A percentile compares a stretch with the other conserved stretches of the same genome.
Evolutionary conservation across 192 early-diverging fungal species (phyloP).

Genomic region (Dimargaris verticillata): DNA sequence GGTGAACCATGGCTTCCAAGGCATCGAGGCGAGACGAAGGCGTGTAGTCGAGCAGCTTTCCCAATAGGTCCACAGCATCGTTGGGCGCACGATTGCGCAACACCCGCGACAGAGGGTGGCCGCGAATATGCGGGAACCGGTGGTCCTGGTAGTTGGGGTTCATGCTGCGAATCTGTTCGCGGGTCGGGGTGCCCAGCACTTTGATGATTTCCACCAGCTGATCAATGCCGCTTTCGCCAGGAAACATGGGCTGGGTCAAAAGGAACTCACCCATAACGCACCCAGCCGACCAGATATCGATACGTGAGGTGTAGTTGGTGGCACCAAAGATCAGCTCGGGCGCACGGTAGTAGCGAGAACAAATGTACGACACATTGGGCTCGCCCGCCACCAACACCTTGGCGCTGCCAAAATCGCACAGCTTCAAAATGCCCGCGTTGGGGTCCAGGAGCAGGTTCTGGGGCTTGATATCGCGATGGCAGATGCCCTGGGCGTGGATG

Average conservation of each 20-base stretch:
- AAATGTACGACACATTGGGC: slow-evolving; percentile 97
- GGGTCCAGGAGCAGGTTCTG: slow-evolving; percentile 93
- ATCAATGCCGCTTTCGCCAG: slow-evolving; percentile 92
- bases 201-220: slow-evolving; percentile 99
- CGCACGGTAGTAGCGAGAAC: slow-evolving; percentile 93
- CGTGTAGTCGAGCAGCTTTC: slow-evolving; percentile 79
- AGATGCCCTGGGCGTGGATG: slow-evolving; percentile 91
- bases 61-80: slow-evolving; percentile 78
- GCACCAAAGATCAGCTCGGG: slow-evolving; percentile 95
- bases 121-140: slow-evolving; percentile 95
- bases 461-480: slow-evolving; percentile 98
- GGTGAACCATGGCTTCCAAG: slow-evolving; percentile 81
- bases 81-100: slow-evolving; percentile 70
- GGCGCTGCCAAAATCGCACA: slow-evolving; percentile 97
- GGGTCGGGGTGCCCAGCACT: slow-evolving; percentile 87
- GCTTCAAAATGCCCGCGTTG: slow-evolving; percentile 76
- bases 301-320: slow-evolving; percentile 76
- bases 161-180: slow-evolving; percentile 93
- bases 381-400: slow-evolving; percentile 89
- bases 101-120: slow-evolving; percentile 72
- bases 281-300: slow-evolving; percentile 90
- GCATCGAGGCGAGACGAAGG: slow-evolving; percentile 65
- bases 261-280: slow-evolving; percentile 96
- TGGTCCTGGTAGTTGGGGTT: slow-evolving; percentile 97
- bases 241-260: slow-evolving; percentile 84